Base-by-base conservation (phyloP, 176 grass and related monocot species). In the Bromus sterilis region DNA sequence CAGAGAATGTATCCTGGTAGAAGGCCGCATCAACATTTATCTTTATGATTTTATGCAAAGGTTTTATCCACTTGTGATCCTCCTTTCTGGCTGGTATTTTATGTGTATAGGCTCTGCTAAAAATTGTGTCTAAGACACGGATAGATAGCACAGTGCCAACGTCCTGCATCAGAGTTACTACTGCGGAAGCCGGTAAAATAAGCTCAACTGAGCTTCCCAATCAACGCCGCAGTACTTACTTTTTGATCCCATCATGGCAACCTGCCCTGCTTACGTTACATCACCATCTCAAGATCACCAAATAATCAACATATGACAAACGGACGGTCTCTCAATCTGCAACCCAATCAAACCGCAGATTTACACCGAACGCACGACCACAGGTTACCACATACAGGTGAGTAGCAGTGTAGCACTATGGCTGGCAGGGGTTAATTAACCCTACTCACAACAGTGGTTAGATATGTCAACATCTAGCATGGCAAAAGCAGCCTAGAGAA, bases 381-480 rank as follows among this genome's bases (percentile, higher is more conserved):
- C 44, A 40, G 40, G n/a, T n/a, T n/a, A n/a, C n/a, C n/a, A n/a
- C n/a, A n/a, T n/a, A n/a, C n/a, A n/a, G n/a, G n/a, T n/a, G n/a
- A n/a, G n/a, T n/a, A n/a, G n/a, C n/a, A n/a, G n/a, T n/a, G n/a
- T n/a, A n/a, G n/a, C n/a, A n/a, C n/a, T n/a, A n/a, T n/a, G n/a
- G n/a, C n/a, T n/a, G n/a, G n/a, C n/a, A n/a, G n/a, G n/a, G n/a
- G n/a, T n/a, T n/a, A n/a, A n/a, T n/a, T n/a, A n/a, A n/a, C n/a
- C n/a, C n/a, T n/a, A n/a, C n/a, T n/a, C n/a, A n/a, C n/a, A n/a
- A n/a, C n/a, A n/a, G n/a, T n/a, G n/a, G n/a, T n/a, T n/a, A n/a
- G n/a, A n/a, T 33, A 78, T 81, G 87, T 89, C 87, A 85, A 89
- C 70, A 85, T 82, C 82, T 85, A 85, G 66, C 87, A 55, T 37